Conservation (phyloP, 1,284 basidiomycete genomes). For the Golubevia pallescens region DNA sequence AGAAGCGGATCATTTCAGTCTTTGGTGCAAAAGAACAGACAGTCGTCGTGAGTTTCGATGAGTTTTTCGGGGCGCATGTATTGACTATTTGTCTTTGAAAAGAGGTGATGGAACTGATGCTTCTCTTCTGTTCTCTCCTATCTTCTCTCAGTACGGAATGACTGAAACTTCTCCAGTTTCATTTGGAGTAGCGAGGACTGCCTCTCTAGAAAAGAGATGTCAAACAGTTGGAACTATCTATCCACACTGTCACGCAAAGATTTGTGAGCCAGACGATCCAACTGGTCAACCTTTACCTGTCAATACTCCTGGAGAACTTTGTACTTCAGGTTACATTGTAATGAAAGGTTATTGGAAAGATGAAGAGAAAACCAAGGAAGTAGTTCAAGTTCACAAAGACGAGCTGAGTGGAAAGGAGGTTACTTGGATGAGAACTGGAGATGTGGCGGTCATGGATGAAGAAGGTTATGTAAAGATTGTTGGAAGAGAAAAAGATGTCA, state of each 20-base stretch:
- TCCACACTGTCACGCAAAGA: slow-evolving; percentile 78
- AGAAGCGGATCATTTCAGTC: slow-evolving; percentile 69
- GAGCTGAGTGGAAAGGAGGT: slow-evolving; percentile 67
- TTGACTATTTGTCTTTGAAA: no score
- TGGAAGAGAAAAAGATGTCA: slow-evolving; percentile 76
- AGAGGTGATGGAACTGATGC: no score
- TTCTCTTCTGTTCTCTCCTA: background rate
- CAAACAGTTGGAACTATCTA: slow-evolving; percentile 79
- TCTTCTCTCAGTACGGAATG: slow-evolving; percentile 22
- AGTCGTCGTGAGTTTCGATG: slow-evolving; percentile 68
- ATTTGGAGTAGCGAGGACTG: slow-evolving; percentile 75
- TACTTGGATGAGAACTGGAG: slow-evolving; percentile 83
- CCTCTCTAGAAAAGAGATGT: slow-evolving; percentile 75
- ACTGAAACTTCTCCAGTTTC: slow-evolving; percentile 74
- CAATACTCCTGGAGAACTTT: slow-evolving; percentile 73
- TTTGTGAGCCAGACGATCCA: slow-evolving; percentile 71
- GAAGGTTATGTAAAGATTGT: slow-evolving; percentile 81
- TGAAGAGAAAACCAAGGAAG: slow-evolving; percentile 73
- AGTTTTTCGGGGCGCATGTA: no score
- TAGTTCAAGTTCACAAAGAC: slow-evolving; percentile 69
- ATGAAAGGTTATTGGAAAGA: slow-evolving; percentile 86
- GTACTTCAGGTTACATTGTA: slow-evolving; percentile 76
- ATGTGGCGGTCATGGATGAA: slow-evolving; percentile 80
- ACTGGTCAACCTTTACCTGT: slow-evolving; percentile 46
- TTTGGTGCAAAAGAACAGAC: slow-evolving; percentile 72